Evolutionary conservation across 2,329 filamentous ascomycete species (phyloP), one percentile per base, ranked within the genome.

Genomic region (Metarhizium brunneum): DNA sequence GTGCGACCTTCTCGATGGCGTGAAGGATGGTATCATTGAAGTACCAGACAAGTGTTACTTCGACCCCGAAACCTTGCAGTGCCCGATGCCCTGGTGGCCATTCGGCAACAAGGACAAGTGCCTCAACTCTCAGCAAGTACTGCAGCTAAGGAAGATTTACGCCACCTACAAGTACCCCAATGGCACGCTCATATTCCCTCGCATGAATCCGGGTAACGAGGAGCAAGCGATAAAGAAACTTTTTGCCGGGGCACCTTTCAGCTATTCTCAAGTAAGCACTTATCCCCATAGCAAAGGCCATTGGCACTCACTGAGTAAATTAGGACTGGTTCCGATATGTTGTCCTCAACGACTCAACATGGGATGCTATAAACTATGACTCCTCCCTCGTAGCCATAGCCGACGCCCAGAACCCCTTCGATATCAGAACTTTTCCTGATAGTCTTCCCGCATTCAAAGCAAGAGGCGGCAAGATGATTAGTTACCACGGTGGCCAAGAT

Each of bases 1-100:
- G 61, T 81, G 79, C 60, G 79, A 82, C 62, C 65, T 55, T 3
- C 64, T 74, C 43, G 79, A 81, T 60, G 77, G 78, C 1, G 66
- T 77, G 6, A 56, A 63, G 3, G 79, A 82, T 57, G 72, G 70
- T 18, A 76, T 81, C 58, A 69, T 82, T 45, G 75, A 73, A 50
- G 66, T 71, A 25, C 75, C 77, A 0, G 65, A 68, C 7, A 64
- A 66, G 8, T 82, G 79, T 65, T 60, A 70, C 55, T 72, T 79
- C 57, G 67, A 71, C 56, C 73, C 71, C 8, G 66, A 70, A 16
- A 61, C 67, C 4, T 65, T 79, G 7, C 68, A 72, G n/a, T 78
- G 76, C 57, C 58, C 58, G 76, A 52, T 66, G 56, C 13, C n/a
- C 25, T 25, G 25, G 25, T 25, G 25, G 25, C 25, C 25, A 16